Evolutionary conservation across 2,329 filamentous ascomycete species (phyloP).

Genomic region (Neospermospora avenae): DNA sequence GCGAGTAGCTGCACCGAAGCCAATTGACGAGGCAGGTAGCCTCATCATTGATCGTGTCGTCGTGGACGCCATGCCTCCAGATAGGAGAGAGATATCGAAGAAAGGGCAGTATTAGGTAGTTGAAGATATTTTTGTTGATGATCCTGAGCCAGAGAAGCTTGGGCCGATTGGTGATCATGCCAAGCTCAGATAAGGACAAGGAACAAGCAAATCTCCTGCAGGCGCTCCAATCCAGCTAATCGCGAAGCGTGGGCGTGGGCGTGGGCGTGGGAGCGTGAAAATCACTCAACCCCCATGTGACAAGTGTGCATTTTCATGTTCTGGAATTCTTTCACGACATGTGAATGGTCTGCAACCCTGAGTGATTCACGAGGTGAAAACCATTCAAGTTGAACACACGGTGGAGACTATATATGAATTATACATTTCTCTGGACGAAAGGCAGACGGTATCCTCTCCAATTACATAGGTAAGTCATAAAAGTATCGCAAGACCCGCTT

Average conservation of each 20-base stretch:
- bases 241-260: not conserved
- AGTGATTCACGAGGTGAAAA: too few species aligned
- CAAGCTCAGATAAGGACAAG: slow-evolving; percentile 6
- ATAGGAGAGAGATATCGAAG: slow-evolving; percentile 14
- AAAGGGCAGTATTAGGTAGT: not conserved
- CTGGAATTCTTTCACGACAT: not conserved
- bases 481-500: too few species aligned
- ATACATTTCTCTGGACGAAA: not conserved
- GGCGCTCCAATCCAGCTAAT: slow-evolving; percentile 2
- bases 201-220: not conserved
- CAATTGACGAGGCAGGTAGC: slow-evolving; percentile 33
- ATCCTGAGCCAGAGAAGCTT: slow-evolving; percentile 5
- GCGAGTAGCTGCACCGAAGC: slow-evolving; percentile 27
- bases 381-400: too few species aligned
- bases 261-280: slow-evolving; percentile 1
- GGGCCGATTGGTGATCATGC: not conserved
- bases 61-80: slow-evolving; percentile 33
- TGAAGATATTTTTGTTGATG: slow-evolving; percentile 8
- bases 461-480: too few species aligned
- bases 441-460: not conserved
- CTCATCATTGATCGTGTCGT: slow-evolving; percentile 34
- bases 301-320: not conserved
- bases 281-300: slow-evolving; percentile 1
- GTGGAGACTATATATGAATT: too few species aligned
- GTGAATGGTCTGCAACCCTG: not conserved